Base-by-base conservation (phyloP, 768 basidiomycete genomes). In the Lactarius quietus region DNA sequence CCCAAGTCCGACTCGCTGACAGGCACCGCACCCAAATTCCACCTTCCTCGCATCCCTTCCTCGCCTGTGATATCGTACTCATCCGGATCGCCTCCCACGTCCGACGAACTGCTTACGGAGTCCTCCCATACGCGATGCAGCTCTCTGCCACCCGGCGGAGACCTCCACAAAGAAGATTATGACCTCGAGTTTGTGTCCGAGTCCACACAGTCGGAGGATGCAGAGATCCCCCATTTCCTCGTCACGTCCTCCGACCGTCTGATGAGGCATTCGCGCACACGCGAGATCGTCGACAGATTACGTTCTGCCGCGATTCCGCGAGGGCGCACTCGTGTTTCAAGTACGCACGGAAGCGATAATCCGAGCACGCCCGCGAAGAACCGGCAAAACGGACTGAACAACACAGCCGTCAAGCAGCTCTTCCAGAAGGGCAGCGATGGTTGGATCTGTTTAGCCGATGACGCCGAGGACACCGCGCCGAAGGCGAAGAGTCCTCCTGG, bases 271-370 rank as follows among this genome's bases (percentile, higher is more conserved):
- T 86, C 85, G 26, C 82, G 81, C 70, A 87, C 86, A 23, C 79
- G 86, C 15, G 81, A 83, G 67, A 83, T 87, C 48, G 83, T 87
- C 35, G 85, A 87, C 67, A 78, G 79, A 39, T 72, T 86, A 45
- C 80, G 84, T 60, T 83, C 79, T 8, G 72, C 74, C 53, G 62
- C 70, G 18, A 59, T 70, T 3, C 69, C 71, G 26, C 71, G 73
- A 14, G 57, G 69, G 43, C 69, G 61, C 17, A 51, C 67, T 31
- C 70, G 68, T 65, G 56, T 58, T 18, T 51, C 43, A 3, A 54
- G 33, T 33, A 29, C 65, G 14, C 53, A 59, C 29, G 53, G 28
- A 26, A 59, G 26, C 48, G 29, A 45, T 18, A 45, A 23, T 53
- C 28, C 65, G 28, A 41, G 45, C 33, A 17, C 53, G 23, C 51